Base-by-base conservation (phyloP, 164 flowering plant genomes). In the Paratinospora sagittata region DNA sequence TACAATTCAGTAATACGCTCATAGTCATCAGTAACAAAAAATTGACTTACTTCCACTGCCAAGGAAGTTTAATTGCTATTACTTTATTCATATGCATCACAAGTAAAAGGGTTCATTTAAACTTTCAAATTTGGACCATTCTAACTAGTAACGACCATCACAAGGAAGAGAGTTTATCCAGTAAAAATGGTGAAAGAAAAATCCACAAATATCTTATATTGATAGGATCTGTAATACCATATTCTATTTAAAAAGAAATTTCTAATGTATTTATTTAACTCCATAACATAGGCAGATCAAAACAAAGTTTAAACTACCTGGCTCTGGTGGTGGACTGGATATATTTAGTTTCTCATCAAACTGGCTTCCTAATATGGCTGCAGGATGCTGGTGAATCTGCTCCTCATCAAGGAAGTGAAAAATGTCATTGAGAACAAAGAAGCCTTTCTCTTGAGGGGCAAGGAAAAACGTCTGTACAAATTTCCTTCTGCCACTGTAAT, bases 361-460 rank as follows among this genome's bases (percentile, higher is more conserved):
- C 74, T 81, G 84, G 67, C 67, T 74, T 71, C 84, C 75, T 37
- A 83, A 69, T 24, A 82, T 66, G 68, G 73, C 81, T 34, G 88
- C 76, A 27, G 86, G 86, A 80, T 86, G 90, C 39, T 81, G 92
- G 75, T 72, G 84, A 72, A 78, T 61, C 33, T 70, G 83, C 21
- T 86, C 92, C 57, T 89, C 97, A 11, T 87, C 93, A 72, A 85
- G 75, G 75, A 86, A 89, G 76, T 88, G 93, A 81, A 95, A 88
- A 43, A 92, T 88, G 71, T 95, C 98, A 88, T 88, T 92, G 37
- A 90, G 89, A 70, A 95, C 97, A 85, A 89, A 91, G 74, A 70
- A 92, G 36, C 97, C 99, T 69, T 82, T 88, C 81, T 95, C 97
- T 73, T 95, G 99, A 72, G 99, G 98, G 68, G 99, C 99, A 75